phyloP scores from a whole-genome alignment of 2,329 filamentous ascomycete species.

The Xylariaceae sp. region DNA sequence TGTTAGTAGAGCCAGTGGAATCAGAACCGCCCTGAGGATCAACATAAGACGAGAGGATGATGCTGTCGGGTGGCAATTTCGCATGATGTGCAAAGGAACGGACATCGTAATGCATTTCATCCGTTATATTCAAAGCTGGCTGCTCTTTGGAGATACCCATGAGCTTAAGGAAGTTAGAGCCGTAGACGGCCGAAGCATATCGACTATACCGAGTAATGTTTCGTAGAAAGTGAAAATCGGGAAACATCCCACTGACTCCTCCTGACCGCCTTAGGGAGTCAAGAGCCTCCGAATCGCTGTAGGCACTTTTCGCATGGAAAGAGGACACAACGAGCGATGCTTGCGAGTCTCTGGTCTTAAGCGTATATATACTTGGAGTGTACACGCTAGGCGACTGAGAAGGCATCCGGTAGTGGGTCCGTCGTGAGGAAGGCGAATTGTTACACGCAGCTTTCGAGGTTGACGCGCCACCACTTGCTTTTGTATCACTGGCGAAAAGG shows the following conservation, averaged over 20 bases:
- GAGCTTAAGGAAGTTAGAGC: slow-evolving; percentile 66
- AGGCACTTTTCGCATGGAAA: slow-evolving; percentile 55
- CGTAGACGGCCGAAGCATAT: slow-evolving; percentile 71
- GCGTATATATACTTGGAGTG: slow-evolving; percentile 64
- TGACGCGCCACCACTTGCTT: neutral
- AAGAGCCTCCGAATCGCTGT: slow-evolving; percentile 55
- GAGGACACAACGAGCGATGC: slow-evolving; percentile 59
- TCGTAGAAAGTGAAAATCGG: slow-evolving; percentile 61
- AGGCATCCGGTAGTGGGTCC: slow-evolving; percentile 38
- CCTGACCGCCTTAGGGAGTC: slow-evolving; percentile 58
- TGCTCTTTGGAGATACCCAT: slow-evolving; percentile 64
- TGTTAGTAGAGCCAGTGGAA: slow-evolving; percentile 66
- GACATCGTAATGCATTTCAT: slow-evolving; percentile 64
- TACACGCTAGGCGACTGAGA: slow-evolving; percentile 43
- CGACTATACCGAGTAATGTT: slow-evolving; percentile 70
- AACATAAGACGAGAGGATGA: slow-evolving; percentile 73
- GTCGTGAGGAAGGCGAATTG: slow-evolving; percentile 30
- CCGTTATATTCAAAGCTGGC: slow-evolving; percentile 48
- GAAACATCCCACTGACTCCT: slow-evolving; percentile 63
- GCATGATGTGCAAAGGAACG: slow-evolving; percentile 69
- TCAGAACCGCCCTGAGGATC: slow-evolving; percentile 72
- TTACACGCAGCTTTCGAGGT: slow-evolving; percentile 26
- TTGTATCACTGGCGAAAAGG: slow-evolving; percentile 7
- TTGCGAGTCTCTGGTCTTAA: slow-evolving; percentile 62
- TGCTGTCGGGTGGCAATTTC: slow-evolving; percentile 60